Evolutionary conservation across 257 asterid species (phyloP).

Genomic region (Solanum boliviense): DNA sequence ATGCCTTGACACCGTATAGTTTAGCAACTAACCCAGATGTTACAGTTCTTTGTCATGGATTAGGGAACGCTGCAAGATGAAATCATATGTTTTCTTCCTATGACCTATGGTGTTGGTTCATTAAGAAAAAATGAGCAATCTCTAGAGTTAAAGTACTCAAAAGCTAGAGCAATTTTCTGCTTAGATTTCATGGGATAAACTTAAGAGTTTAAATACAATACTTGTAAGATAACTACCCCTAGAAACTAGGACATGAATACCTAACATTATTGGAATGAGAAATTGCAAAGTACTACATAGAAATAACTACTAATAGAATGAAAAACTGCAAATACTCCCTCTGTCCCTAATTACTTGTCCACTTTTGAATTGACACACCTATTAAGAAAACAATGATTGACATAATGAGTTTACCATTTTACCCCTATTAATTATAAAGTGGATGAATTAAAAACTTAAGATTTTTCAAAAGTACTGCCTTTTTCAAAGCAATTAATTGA

Average conservation of each 20-base stretch:
- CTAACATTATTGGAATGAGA: not conserved
- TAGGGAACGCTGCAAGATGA: not conserved
- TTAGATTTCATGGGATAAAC: not conserved
- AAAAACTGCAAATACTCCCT: not conserved
- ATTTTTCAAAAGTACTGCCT: accelerated
- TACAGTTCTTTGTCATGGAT: not conserved
- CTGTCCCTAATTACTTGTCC: no score
- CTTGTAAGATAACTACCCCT: not conserved
- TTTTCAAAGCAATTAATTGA: no score
- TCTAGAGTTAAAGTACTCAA: not conserved
- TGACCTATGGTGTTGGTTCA: not conserved
- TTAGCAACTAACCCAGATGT: not conserved
- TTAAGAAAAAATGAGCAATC: not conserved
- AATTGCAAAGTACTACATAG: not conserved
- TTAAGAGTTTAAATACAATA: not conserved
- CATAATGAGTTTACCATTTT: no score
- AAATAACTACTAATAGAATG: not conserved
- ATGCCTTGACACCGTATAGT: not conserved
- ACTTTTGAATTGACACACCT: no score
- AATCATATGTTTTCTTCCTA: not conserved
- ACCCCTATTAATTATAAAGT: no score
- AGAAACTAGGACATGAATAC: not conserved
- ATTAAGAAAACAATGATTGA: no score
- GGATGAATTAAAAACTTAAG: no score
- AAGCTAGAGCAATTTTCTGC: not conserved